Evolutionary conservation across 768 basidiomycete genomes (phyloP).

Genomic region (Lactifluus hygrophoroides): DNA sequence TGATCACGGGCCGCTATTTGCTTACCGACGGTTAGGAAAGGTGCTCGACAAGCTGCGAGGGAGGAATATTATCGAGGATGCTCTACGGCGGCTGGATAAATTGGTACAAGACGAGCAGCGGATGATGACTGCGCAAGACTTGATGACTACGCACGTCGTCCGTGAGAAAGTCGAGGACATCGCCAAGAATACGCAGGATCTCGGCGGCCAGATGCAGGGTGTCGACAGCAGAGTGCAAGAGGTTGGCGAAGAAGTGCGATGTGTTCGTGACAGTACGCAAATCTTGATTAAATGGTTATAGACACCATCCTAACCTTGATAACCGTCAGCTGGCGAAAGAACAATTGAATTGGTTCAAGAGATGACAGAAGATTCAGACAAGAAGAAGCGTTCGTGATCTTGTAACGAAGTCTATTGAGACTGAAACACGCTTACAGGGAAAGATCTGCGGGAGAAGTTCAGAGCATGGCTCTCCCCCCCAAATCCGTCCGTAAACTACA

Average conservation of each 20-base stretch:
- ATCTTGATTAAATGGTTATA: not conserved
- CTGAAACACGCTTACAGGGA: not conserved
- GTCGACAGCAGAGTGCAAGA: not conserved
- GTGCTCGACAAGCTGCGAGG: not conserved
- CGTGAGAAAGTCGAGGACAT: no score
- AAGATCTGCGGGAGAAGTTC: not conserved
- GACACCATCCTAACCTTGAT: not conserved
- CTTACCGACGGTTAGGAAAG: not conserved
- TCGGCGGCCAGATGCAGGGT: no score
- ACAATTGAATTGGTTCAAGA: not conserved
- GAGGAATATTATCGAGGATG: not conserved
- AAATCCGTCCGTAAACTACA: not conserved
- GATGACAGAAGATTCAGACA: not conserved
- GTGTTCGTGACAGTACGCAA: not conserved
- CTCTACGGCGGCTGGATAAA: not conserved
- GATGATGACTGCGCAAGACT: not conserved
- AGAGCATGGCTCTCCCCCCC: not conserved
- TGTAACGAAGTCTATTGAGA: not conserved
- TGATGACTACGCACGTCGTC: not conserved
- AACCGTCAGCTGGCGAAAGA: not conserved
- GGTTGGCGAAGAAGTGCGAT: not conserved
- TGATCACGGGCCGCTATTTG: not conserved
- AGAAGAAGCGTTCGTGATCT: not conserved
- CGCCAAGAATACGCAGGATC: not conserved
- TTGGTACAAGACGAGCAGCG: not conserved